Conservation (phyloP, 2,329 filamentous ascomycete species). For the Penicillium sp. region DNA sequence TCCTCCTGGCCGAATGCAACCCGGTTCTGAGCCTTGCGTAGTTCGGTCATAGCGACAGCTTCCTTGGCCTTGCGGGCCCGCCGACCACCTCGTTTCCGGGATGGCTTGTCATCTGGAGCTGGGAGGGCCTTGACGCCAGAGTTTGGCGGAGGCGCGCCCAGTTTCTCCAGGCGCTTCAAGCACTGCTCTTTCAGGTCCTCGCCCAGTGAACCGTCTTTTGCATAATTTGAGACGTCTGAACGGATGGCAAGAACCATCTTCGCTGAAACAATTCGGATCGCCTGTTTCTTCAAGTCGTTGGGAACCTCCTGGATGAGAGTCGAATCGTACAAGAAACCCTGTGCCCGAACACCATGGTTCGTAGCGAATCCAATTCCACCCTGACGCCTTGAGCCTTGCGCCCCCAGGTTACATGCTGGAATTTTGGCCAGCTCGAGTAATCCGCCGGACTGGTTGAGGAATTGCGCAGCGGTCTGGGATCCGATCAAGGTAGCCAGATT, state of each 20-base stretch:
- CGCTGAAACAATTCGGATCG: constrained; percentile 89
- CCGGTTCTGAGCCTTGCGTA: constrained; percentile 93
- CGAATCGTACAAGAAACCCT: constrained; percentile 92
- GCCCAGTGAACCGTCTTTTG: constrained; percentile 79
- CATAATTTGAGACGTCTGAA: constrained; percentile 82
- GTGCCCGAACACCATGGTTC: constrained; percentile 86
- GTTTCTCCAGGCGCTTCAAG: constrained; percentile 84
- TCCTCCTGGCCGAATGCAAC: constrained; percentile 97
- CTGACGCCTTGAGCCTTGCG: constrained; percentile 87
- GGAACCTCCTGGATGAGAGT: constrained; percentile 85
- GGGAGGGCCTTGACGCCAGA: constrained; percentile 85
- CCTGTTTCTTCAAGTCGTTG: constrained; percentile 85
- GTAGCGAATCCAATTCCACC: constrained; percentile 83
- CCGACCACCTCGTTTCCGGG: constrained; percentile 87
- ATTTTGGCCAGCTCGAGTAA: constrained; percentile 87
- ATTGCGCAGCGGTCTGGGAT: constrained; percentile 88
- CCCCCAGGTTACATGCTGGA: constrained; percentile 88
- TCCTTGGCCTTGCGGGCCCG: constrained; percentile 94
- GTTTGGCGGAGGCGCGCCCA: constrained; percentile 89
- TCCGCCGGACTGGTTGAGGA: constrained; percentile 93
- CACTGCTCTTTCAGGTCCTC: constrained; percentile 82
- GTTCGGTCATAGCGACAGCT: constrained; percentile 93
- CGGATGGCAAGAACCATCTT: constrained; percentile 94
- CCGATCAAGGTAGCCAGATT: constrained; percentile 91
- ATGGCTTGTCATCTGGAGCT: constrained; percentile 92